A percentile compares a stretch with the other conserved stretches of the same genome.
Evolutionary conservation across 306 rosid genomes (phyloP).

Genomic region (Pueraria montana): DNA sequence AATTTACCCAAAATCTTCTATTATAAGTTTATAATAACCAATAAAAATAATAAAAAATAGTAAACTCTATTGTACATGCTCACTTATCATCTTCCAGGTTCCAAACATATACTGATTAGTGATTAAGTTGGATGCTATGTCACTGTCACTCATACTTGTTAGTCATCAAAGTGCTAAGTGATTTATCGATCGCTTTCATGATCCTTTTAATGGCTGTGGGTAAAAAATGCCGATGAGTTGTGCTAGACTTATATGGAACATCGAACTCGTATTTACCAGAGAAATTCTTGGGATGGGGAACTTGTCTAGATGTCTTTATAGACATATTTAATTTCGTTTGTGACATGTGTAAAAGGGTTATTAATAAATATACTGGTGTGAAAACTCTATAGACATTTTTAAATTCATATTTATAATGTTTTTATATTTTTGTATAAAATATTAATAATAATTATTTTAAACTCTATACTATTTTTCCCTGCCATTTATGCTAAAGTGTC

Average conservation of each 20-base stretch:
- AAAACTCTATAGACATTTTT: not conserved
- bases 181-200: constrained; percentile 8
- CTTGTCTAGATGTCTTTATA: not conserved
- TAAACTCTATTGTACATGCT: not conserved
- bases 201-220: not conserved
- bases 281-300: not conserved
- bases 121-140: constrained; percentile 9
- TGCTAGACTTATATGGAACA: not conserved
- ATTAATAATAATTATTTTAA: no score
- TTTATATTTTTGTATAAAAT: not conserved
- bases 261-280: not conserved
- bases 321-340: not conserved
- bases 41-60: not conserved
- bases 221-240: not conserved
- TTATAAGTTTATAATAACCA: not conserved
- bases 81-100: not conserved
- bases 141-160: not conserved
- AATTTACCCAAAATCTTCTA: not conserved
- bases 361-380: not conserved
- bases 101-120: not conserved
- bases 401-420: not conserved
- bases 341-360: not conserved
- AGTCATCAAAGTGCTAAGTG: not conserved
- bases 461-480: no score
- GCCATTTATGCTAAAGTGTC: no score